Evolutionary conservation across 169 alveolate species (phyloP).

Genomic region (Eimeria sp.): DNA sequence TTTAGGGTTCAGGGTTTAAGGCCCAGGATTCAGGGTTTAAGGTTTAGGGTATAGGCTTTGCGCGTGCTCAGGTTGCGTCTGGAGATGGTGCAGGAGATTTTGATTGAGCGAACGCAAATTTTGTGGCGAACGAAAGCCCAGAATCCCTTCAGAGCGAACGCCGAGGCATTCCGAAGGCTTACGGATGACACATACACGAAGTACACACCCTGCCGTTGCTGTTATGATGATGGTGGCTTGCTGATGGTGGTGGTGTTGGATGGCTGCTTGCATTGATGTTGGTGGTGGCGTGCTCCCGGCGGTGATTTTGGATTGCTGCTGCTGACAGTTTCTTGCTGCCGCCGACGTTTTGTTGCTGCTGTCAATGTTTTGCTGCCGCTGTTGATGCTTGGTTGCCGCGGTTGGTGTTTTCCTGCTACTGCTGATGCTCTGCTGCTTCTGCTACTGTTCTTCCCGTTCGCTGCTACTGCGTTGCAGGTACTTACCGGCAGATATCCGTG

Average conservation of each 20-base stretch:
- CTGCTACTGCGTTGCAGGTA: slow-evolving; percentile 25
- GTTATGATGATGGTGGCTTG: no score
- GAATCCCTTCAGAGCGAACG: slow-evolving; percentile 17
- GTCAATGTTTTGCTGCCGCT: neutral
- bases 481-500: slow-evolving; percentile 49
- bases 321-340: neutral
- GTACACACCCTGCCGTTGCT: no score
- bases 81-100: slow-evolving; percentile 35
- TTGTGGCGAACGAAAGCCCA: neutral
- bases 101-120: neutral
- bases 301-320: no score
- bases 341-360: neutral
- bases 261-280: neutral
- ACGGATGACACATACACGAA: slow-evolving; percentile 6
- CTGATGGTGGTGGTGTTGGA: no score
- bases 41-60: neutral
- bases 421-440: neutral
- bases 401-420: neutral
- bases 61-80: slow-evolving; percentile 1
- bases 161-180: slow-evolving; percentile 17
- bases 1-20: neutral
- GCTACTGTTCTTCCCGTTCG: neutral
- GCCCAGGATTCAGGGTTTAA: neutral
- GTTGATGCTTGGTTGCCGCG: neutral
- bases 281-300: no score